phyloP scores from a whole-genome alignment of 2,329 filamentous ascomycete species.

The Fusarium verticillioides region DNA sequence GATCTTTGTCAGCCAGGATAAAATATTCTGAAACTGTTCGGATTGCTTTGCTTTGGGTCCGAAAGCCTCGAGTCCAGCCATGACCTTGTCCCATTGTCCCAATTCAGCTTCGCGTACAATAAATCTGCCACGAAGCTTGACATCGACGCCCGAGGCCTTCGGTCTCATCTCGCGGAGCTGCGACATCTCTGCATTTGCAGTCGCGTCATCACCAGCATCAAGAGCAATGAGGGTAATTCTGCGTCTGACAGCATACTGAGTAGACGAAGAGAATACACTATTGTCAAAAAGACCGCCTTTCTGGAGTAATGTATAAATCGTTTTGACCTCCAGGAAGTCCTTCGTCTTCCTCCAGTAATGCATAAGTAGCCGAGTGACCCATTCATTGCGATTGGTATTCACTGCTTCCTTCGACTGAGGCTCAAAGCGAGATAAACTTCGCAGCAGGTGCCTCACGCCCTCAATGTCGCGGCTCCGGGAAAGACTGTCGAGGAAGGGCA shows the following conservation, averaged over 20 bases:
- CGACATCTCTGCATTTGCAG: slow-evolving; percentile 42
- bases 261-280: slow-evolving; percentile 22
- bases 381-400: slow-evolving; percentile 25
- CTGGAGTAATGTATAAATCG: slow-evolving; percentile 45
- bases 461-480: slow-evolving; percentile 21
- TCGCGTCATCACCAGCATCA: slow-evolving; percentile 44
- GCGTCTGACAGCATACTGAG: slow-evolving; percentile 46
- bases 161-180: slow-evolving; percentile 36
- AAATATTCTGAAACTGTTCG: slow-evolving; percentile 41
- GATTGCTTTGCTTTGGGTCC: slow-evolving; percentile 26
- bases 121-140: slow-evolving; percentile 45
- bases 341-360: slow-evolving; percentile 44
- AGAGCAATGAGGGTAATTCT: slow-evolving; percentile 44
- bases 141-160: slow-evolving; percentile 34
- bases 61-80: slow-evolving; percentile 38
- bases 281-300: slow-evolving; percentile 44
- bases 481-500: slow-evolving; percentile 40
- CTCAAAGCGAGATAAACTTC: slow-evolving; percentile 19
- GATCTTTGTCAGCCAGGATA: slow-evolving; percentile 50
- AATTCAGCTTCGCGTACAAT: slow-evolving; percentile 44
- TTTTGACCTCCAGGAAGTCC: slow-evolving; percentile 37
- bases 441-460: slow-evolving; percentile 29
- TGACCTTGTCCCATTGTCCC: slow-evolving; percentile 44
- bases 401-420: not conserved
- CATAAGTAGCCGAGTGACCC: slow-evolving; percentile 40